Evolutionary conservation across 805 yeast species (phyloP), one percentile per base, ranked within the genome.

Genomic region (Saccharomyces jurei): DNA sequence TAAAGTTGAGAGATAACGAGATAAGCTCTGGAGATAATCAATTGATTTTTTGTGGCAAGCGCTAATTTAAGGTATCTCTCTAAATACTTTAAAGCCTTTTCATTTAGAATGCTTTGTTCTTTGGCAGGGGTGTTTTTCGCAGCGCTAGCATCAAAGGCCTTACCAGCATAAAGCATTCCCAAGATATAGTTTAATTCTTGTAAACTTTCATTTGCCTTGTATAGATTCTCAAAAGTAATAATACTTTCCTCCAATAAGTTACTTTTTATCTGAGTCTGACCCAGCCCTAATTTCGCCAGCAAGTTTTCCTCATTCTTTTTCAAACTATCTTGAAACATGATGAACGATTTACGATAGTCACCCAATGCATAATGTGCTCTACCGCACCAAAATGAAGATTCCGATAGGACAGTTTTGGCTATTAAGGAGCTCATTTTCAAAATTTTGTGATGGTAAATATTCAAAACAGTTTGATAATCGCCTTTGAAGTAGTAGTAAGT

Each of bases 301-400:
- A 84, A 63, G 61, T 87, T 87, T 50, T 72, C 76, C 41, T 83
- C 87, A 64, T 86, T 82, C 41, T 78, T 72, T 57, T 81, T 82
- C 46, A 82, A 77, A 5, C 97, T 82, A 55, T 82, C 88, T 58
- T 84, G 84, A 68, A 88, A 92, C 62, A 77, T 74, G 53, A 78
- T 79, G 62, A 88, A 87, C 0, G 98, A 85, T 56, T 79, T 79
- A n/a, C 81, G 79, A 63, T 76, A 81, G 62, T 90, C 88, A 1
- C 74, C 71, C 28, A 77, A 67, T 6, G 75, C 76, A 60, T 84
- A 91, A 50, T 81, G 76, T 17, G 87, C 84, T 68, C 98, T 80
- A 3, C 89, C 99, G 54, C 84, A 75, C 98, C 97, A 94, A 62
- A 87, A 87, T 50, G 79, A 70, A 1, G 89, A 83, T 58, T 86